These are phyloP conservation scores for Aspergillus sp. DNA, from an alignment of 2,329 filamentous ascomycete genomes.

Conservation along the genomic window DNA sequence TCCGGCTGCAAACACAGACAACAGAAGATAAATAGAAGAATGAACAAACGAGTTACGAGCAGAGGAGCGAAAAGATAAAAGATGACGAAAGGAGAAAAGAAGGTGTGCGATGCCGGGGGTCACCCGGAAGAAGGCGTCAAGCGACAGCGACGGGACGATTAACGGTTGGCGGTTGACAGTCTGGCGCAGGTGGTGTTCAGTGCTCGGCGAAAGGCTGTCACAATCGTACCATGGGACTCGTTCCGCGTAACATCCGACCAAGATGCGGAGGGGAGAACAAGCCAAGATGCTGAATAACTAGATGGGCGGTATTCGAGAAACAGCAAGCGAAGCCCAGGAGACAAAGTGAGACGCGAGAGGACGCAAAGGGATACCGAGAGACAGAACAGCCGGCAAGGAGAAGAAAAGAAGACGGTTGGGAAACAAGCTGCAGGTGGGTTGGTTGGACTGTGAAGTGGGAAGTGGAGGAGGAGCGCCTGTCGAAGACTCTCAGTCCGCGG, in stretches of 20 bases:
- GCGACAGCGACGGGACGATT: conserved; percentile 2
- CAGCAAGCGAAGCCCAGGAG: neutral
- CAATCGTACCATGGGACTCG: conserved; percentile 24
- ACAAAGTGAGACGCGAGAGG: neutral
- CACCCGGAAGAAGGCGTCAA: conserved; percentile 13
- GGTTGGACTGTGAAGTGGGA: neutral
- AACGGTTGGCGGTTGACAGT: neutral
- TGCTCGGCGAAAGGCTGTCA: conserved; percentile 18
- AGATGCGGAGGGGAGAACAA: neutral
- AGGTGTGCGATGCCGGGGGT: conserved; percentile 8
- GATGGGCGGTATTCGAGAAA: neutral
- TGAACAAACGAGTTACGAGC: neutral
- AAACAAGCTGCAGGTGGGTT: neutral
- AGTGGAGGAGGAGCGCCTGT: conserved; percentile 1
- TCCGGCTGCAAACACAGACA: conserved; percentile 6
- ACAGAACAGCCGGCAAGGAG: neutral
- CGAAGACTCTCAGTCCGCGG: neutral
- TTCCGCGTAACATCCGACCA: conserved; percentile 10
- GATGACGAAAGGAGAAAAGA: neutral
- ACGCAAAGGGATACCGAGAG: neutral
- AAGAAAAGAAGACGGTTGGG: neutral
- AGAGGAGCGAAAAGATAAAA: neutral
- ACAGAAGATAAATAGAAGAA: neutral
- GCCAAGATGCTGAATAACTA: neutral
- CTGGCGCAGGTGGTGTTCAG: conserved; percentile 2